A percentile compares a stretch with the other conserved stretches of the same genome.
These are phyloP conservation scores for Exsudoporus frostii DNA, from an alignment of 768 basidiomycete species.

Conservation along the genomic window DNA sequence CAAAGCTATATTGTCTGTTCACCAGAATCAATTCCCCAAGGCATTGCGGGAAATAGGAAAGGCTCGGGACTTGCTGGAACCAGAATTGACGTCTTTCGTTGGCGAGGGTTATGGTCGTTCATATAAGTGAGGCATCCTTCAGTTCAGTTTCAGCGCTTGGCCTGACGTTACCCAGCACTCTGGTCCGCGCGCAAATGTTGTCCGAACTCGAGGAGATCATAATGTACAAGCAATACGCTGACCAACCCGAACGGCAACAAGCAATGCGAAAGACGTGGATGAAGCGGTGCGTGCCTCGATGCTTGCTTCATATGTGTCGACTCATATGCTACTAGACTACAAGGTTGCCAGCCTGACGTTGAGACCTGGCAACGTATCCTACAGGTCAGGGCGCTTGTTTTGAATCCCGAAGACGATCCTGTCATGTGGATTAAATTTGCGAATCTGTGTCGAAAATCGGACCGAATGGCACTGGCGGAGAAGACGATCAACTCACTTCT, in stretches of 20 bases:
- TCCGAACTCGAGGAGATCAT: slow-evolving; percentile 99
- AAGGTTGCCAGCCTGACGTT: slow-evolving; percentile 96
- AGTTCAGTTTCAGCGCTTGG: slow-evolving; percentile 1
- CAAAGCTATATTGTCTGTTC: slow-evolving; percentile 91
- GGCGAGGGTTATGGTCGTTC: slow-evolving; percentile 97
- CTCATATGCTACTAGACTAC: slow-evolving; percentile 50
- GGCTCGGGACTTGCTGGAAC: slow-evolving; percentile 88
- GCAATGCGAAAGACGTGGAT: slow-evolving; percentile 96
- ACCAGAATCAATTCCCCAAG: slow-evolving; percentile 93
- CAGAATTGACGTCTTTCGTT: slow-evolving; percentile 86
- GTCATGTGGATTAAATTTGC: slow-evolving; percentile 99
- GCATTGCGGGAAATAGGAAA: slow-evolving; percentile 87
- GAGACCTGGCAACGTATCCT: slow-evolving; percentile 99
- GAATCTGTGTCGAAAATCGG: slow-evolving; percentile 92
- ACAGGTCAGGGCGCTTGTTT: slow-evolving; percentile 90
- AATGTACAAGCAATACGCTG: slow-evolving; percentile 88
- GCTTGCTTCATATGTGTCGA: background rate
- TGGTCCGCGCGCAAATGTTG: slow-evolving; percentile 98
- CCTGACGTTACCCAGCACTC: slow-evolving; percentile 52
- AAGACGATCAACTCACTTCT: slow-evolving; percentile 94
- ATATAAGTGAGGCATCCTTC: slow-evolving; percentile 69
- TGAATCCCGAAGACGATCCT: slow-evolving; percentile 91
- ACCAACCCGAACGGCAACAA: slow-evolving; percentile 89
- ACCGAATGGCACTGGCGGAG: slow-evolving; percentile 91
- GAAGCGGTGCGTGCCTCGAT: slow-evolving; percentile 62